These are phyloP conservation scores for Nothophoma quercina DNA, from an alignment of 2,329 filamentous ascomycete species.

Conservation along the genomic window DNA sequence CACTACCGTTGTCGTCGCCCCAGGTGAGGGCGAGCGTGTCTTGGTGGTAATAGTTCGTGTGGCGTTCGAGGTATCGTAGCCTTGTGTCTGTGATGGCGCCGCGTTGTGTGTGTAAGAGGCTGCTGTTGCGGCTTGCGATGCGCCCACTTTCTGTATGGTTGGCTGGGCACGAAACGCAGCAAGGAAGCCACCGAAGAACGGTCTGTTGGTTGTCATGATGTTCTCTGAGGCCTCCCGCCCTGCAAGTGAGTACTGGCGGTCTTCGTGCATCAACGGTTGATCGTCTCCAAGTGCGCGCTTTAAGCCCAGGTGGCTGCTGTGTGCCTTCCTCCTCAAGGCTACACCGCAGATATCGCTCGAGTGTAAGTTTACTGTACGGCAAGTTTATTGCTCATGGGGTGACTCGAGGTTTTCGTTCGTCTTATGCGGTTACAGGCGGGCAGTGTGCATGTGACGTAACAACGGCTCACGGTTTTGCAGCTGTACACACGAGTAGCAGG, in stretches of 20 bases:
- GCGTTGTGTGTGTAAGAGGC: conserved; percentile 47
- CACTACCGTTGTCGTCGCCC: conserved; percentile 50
- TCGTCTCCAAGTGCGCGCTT: conserved; percentile 13
- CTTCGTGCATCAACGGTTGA: conserved; percentile 37
- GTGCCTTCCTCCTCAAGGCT: not conserved
- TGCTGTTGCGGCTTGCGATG: conserved; percentile 49
- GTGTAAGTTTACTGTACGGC: not conserved
- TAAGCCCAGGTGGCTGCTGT: not conserved
- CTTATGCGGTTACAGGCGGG: conserved; percentile 14
- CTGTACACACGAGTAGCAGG: conserved; percentile 1
- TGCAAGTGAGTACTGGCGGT: conserved; percentile 31
- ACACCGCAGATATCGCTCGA: not conserved
- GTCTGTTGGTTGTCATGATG: conserved; percentile 70
- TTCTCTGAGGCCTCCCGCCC: conserved; percentile 23
- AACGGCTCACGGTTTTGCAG: conserved; percentile 9
- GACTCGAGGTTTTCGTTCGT: conserved; percentile 4
- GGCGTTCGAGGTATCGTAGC: conserved; percentile 50
- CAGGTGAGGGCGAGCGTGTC: conserved; percentile 40
- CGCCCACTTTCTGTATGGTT: conserved; percentile 64
- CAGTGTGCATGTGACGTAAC: conserved; percentile 35
- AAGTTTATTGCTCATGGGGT: not conserved
- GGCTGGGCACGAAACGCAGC: conserved; percentile 72
- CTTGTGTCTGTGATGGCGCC: conserved; percentile 47
- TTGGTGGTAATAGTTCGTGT: conserved; percentile 51
- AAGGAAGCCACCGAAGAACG: conserved; percentile 72